phyloP scores from a whole-genome alignment of 169 alveolate genomes.

The Sarcocystis neurona region DNA sequence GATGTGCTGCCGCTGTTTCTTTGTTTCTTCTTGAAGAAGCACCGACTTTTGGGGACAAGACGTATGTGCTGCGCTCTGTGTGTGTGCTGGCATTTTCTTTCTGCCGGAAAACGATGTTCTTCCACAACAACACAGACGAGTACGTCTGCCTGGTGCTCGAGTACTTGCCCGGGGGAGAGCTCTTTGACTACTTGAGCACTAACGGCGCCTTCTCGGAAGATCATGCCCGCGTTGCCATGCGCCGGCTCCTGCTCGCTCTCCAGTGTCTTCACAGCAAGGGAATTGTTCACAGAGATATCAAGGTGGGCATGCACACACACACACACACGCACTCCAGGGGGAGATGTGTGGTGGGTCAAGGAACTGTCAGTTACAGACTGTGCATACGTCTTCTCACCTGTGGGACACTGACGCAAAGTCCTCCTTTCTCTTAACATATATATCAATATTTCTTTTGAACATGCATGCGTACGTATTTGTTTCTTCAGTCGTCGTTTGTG shows the following conservation, averaged over 20 bases:
- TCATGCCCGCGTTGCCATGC: conserved; percentile 77
- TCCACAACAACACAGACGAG: conserved; percentile 68
- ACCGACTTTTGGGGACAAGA: no score
- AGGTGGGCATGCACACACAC: conserved; percentile 41
- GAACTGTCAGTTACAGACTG: no score
- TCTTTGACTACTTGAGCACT: conserved; percentile 77
- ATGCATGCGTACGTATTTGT: no score
- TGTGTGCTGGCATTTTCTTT: background rate
- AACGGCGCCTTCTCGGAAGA: conserved; percentile 79
- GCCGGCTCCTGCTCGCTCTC: conserved; percentile 77
- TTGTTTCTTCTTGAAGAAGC: no score
- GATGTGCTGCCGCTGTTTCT: no score
- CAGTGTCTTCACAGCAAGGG: conserved; percentile 76
- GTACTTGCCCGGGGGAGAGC: conserved; percentile 82
- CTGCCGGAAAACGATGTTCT: no score
- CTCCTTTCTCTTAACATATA: no score
- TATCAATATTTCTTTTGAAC: no score
- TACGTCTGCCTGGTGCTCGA: conserved; percentile 84
- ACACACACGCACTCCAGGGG: background rate
- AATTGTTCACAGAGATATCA: conserved; percentile 85
- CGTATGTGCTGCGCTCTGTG: background rate
- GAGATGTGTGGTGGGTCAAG: background rate
- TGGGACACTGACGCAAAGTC: no score
- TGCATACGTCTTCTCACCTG: no score
- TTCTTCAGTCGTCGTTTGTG: no score